Base-by-base conservation (phyloP, 495 filamentous ascomycete genomes). In the Annulohypoxylon moriforme region DNA sequence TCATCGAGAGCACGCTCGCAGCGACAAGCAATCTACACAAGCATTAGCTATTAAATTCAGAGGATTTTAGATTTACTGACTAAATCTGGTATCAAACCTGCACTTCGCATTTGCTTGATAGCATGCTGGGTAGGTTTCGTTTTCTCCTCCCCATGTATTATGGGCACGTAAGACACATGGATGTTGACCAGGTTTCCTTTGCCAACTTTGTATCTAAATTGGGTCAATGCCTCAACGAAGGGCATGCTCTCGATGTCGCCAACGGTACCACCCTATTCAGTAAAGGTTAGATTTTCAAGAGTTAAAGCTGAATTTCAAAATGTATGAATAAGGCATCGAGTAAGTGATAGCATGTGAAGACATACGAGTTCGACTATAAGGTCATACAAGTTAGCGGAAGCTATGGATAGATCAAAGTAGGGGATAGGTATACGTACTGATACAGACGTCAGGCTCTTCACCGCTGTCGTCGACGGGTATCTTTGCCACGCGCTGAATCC, bases 91-190 rank as follows among this genome's bases (percentile, higher is more conserved):
- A 89, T 89, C 62, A 99, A 78, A 73, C 96, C 95, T 69, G 91
- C 89, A 68, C 89, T 92, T 50, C 94, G 87, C 40, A 92, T 90
- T 68, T 92, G 88, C 71, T 89, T 90, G 78, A 97, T 94, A 36
- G 96, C 93, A 68, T 91, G 86, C 78, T 98, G 96, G 0, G 96
- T 98, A 0, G 96, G 96, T 80, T 99, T 99, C 13, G 94, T 98
- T 89, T 98, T 99, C 81, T 96, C 88, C 82, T 98, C 96, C n/a
- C 91, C 88, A 53, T 87, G 77, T 38, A 90, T 80, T 3, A 94
- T 81, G 0, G 94, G 94, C 18, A 97, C 87, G 50, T 91, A 89
- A 8, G 88, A 93, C 46, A 97, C 94, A 76, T 93, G 89, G 67
- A 96, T 97, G 78, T 92, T 89, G 69, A 93, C 75, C 79, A 98